Evolutionary conservation across 1,139 yeast genomes (phyloP).

Genomic region (Zygosaccharomyces sapae): DNA sequence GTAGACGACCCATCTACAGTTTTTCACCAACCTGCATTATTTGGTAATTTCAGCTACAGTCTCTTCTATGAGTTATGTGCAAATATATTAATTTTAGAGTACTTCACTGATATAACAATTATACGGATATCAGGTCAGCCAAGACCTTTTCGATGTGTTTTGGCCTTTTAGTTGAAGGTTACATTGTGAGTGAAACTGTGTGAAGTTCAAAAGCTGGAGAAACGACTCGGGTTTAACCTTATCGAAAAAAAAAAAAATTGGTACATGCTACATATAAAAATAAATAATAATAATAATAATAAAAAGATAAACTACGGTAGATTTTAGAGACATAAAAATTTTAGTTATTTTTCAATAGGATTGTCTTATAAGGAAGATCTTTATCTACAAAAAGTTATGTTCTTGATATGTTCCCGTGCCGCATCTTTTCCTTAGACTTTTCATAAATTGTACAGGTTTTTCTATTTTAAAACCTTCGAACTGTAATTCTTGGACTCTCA

Average conservation of each 20-base stretch:
- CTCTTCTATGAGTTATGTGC: too few species aligned
- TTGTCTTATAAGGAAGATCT: neutral
- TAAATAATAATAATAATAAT: neutral
- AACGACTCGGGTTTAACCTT: neutral
- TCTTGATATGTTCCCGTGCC: conserved; percentile 31
- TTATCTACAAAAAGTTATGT: neutral
- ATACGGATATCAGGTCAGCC: neutral
- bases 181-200: neutral
- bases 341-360: neutral
- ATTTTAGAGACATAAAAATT: too few species aligned
- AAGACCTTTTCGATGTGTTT: neutral
- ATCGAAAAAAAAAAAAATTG: neutral
- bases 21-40: conserved; percentile 6
- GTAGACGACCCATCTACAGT: conserved; percentile 5
- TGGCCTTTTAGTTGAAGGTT: neutral
- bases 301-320: neutral
- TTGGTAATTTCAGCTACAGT: neutral
- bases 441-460: conserved; percentile 42
- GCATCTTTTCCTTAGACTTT: conserved; percentile 44
- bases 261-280: neutral
- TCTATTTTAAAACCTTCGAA: conserved; percentile 54
- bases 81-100: neutral
- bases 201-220: neutral
- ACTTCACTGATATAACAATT: neutral
- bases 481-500: conserved; percentile 42